Evolutionary conservation across 768 basidiomycete genomes (phyloP).

Genomic region (Trametes meyenii): DNA sequence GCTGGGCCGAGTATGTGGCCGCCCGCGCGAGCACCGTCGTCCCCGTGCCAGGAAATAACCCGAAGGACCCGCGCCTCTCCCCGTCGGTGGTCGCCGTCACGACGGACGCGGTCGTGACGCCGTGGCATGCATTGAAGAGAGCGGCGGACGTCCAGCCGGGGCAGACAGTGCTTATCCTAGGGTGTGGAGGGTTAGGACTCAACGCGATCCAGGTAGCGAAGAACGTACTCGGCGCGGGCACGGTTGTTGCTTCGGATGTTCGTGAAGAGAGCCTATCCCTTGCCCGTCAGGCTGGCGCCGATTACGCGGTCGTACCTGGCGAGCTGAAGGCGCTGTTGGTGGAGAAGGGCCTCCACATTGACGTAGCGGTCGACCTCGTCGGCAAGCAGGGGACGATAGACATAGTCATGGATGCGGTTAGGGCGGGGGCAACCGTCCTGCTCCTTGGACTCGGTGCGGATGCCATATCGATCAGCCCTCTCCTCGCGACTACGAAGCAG

Average conservation of each 20-base stretch:
- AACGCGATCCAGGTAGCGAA: conserved; percentile 31
- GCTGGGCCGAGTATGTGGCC: conserved; percentile 25
- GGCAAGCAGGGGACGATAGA: conserved; percentile 25
- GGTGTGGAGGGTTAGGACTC: conserved; percentile 37
- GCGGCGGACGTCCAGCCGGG: conserved; percentile 14
- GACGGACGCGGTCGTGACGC: conserved; percentile 31
- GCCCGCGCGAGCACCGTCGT: conserved; percentile 19
- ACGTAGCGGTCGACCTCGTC: conserved; percentile 28
- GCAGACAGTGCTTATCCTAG: conserved; percentile 41
- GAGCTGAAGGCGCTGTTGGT: conserved; percentile 11
- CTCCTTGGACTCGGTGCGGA: conserved; percentile 18
- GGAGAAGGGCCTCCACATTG: conserved; percentile 19
- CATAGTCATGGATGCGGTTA: conserved; percentile 1
- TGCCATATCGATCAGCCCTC: conserved; percentile 4
- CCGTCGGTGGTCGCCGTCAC: conserved; percentile 24
- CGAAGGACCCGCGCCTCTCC: conserved; percentile 3
- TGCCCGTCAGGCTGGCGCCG: conserved; percentile 23
- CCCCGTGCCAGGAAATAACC: conserved; percentile 21
- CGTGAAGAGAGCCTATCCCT: conserved; percentile 17
- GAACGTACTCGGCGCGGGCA: conserved; percentile 19
- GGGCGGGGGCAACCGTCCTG: conserved; percentile 23
- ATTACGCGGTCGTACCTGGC: conserved; percentile 22
- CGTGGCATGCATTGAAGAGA: conserved; percentile 27
- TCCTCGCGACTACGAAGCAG: conserved; percentile 21
- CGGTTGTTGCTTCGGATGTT: conserved; percentile 25